Evolutionary conservation across 2,329 filamentous ascomycete species (phyloP).

Genomic region (Colletotrichum sublineola): DNA sequence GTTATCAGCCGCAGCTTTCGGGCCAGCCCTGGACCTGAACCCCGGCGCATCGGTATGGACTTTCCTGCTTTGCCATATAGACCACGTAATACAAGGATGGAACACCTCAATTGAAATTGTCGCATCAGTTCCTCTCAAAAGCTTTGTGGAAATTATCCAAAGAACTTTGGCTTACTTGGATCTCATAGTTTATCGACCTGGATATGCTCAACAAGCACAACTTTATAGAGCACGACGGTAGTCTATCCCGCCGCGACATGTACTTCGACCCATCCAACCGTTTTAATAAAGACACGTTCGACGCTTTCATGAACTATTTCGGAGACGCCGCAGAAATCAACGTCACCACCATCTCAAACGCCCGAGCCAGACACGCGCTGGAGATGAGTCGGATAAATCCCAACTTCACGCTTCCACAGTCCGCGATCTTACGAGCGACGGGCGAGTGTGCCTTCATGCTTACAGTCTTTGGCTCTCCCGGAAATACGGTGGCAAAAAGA

Average conservation of each 20-base stretch:
- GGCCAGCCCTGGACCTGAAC: slow-evolving; percentile 56
- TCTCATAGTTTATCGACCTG: slow-evolving; percentile 16
- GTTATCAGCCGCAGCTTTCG: slow-evolving; percentile 56
- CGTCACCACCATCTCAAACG: slow-evolving; percentile 57
- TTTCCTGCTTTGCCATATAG: slow-evolving; percentile 46
- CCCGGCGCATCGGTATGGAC: slow-evolving; percentile 54
- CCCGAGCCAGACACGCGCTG: slow-evolving; percentile 55
- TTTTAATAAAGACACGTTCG: slow-evolving; percentile 67
- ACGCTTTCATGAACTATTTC: slow-evolving; percentile 58
- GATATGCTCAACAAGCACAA: slow-evolving; percentile 61
- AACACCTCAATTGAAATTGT: background rate
- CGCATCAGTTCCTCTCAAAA: background rate
- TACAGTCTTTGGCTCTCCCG: slow-evolving; percentile 62
- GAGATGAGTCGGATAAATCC: slow-evolving; percentile 62
- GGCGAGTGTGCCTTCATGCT: slow-evolving; percentile 65
- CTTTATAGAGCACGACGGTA: slow-evolving; percentile 64
- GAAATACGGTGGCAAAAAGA: slow-evolving; percentile 54
- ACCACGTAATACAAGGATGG: slow-evolving; percentile 29
- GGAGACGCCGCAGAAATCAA: slow-evolving; percentile 56
- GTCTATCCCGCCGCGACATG: slow-evolving; percentile 61
- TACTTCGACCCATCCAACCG: slow-evolving; percentile 64
- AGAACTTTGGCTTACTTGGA: slow-evolving; percentile 38
- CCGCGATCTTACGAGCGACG: slow-evolving; percentile 58
- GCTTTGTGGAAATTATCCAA: background rate
- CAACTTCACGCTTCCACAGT: slow-evolving; percentile 58